These are phyloP conservation scores for Macrolepiota dolichaula DNA, from an alignment of 768 basidiomycete genomes.

Conservation along the genomic window DNA sequence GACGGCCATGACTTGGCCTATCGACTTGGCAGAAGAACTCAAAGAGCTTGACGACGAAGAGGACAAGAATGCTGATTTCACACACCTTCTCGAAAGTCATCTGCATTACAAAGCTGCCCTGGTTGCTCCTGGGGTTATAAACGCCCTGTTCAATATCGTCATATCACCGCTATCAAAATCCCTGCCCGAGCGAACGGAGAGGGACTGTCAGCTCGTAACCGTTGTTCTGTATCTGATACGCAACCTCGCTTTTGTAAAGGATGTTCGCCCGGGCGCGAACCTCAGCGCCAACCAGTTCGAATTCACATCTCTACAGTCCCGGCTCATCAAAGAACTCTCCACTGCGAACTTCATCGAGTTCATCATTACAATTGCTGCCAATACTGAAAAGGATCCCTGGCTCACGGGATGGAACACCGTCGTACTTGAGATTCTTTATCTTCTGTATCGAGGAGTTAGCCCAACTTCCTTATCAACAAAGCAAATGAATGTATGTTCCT, in stretches of 20 bases:
- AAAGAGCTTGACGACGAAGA: slow-evolving; percentile 85
- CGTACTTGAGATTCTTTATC: slow-evolving; percentile 89
- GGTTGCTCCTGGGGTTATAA: slow-evolving; percentile 63
- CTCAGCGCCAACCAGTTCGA: slow-evolving; percentile 78
- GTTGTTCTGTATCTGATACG: slow-evolving; percentile 86
- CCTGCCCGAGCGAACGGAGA: slow-evolving; percentile 63
- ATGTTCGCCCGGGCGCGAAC: slow-evolving; percentile 58
- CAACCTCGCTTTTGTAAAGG: slow-evolving; percentile 93
- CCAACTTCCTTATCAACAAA: slow-evolving; percentile 55
- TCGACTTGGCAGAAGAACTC: slow-evolving; percentile 91
- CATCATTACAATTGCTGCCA: slow-evolving; percentile 82
- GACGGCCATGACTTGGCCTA: slow-evolving; percentile 99
- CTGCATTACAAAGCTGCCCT: slow-evolving; percentile 85
- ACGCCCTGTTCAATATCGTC: slow-evolving; percentile 70
- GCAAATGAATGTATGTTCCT: slow-evolving; percentile 55
- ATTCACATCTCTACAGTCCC: slow-evolving; percentile 73
- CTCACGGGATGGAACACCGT: slow-evolving; percentile 87
- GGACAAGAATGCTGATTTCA: slow-evolving; percentile 85
- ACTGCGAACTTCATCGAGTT: slow-evolving; percentile 74
- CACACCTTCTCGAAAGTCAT: slow-evolving; percentile 76
- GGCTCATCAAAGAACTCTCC: slow-evolving; percentile 66
- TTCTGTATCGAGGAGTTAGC: slow-evolving; percentile 79
- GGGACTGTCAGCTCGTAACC: slow-evolving; percentile 85
- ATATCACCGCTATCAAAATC: slow-evolving; percentile 76
- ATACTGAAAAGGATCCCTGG: slow-evolving; percentile 69